Conservation (phyloP, 176 grass and related monocot genomes). For the Typha latifolia region DNA sequence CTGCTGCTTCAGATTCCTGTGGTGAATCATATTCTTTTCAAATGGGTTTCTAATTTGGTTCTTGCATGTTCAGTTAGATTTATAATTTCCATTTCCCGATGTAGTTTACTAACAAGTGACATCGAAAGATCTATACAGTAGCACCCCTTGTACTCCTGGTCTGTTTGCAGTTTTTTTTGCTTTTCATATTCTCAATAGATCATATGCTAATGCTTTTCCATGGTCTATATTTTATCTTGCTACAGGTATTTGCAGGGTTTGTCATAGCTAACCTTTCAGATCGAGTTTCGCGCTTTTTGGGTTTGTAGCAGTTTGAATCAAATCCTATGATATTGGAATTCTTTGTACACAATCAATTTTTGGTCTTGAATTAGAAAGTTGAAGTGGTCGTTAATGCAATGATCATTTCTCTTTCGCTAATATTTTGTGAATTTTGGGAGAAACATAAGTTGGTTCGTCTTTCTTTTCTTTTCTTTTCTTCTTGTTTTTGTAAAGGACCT, state of each 20-base stretch:
- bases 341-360: conserved; percentile 19
- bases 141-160: neutral
- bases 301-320: conserved; percentile 34
- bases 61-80: no score
- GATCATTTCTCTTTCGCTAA: no score
- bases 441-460: neutral
- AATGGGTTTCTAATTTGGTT: no score
- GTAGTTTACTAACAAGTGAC: no score
- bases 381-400: neutral
- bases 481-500: neutral
- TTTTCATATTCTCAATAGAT: neutral
- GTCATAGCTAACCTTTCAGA: conserved; percentile 77
- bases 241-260: conserved; percentile 94
- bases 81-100: no score
- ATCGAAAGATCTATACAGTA: no score
- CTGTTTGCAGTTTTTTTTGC: conserved; percentile 1
- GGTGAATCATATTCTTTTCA: no score
- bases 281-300: conserved; percentile 54
- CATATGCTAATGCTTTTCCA: conserved; percentile 6
- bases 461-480: conserved; percentile 1
- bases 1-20: no score
- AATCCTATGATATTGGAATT: neutral
- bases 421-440: no score
- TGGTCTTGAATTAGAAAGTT: neutral
- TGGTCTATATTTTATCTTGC: conserved; percentile 6